Percentiles rank a stretch among this genome's conserved stretches.
Conservation (phyloP, 306 rosid species). For the Citrullus amarus region DNA sequence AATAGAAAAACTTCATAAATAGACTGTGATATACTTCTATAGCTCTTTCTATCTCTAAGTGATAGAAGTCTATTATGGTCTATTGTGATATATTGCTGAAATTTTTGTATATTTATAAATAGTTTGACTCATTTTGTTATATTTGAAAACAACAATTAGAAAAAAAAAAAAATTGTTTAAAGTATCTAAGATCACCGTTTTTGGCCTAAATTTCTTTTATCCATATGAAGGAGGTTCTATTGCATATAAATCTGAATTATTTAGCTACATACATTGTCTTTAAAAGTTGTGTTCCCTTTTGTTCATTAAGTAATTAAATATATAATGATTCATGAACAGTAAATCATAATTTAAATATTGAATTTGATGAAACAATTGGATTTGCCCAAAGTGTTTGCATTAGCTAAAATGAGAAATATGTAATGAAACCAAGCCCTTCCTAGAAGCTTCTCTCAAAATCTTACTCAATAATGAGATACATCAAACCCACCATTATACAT, state of each 20-base stretch:
- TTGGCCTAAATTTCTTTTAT: no score
- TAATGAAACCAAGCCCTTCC: neutral
- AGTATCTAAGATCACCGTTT: no score
- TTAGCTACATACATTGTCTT: neutral
- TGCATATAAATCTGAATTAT: neutral
- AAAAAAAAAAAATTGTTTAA: no score
- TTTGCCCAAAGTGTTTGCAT: neutral
- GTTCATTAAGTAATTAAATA: neutral
- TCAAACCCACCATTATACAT: slow-evolving; percentile 2
- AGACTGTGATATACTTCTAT: no score
- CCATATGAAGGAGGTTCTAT: neutral
- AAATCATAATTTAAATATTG: neutral
- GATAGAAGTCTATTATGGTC: no score
- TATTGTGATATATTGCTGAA: no score
- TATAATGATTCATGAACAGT: neutral
- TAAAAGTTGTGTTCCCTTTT: neutral
- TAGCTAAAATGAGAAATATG: no score
- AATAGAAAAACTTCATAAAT: no score
- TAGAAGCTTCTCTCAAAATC: neutral
- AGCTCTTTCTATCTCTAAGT: no score
- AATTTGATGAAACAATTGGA: neutral
- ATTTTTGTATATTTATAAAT: no score
- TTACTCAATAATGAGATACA: neutral
- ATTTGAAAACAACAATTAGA: no score
- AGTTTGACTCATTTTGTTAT: no score